Evolutionary conservation across 2,329 filamentous ascomycete species (phyloP).

Genomic region (Claviceps cyperi): DNA sequence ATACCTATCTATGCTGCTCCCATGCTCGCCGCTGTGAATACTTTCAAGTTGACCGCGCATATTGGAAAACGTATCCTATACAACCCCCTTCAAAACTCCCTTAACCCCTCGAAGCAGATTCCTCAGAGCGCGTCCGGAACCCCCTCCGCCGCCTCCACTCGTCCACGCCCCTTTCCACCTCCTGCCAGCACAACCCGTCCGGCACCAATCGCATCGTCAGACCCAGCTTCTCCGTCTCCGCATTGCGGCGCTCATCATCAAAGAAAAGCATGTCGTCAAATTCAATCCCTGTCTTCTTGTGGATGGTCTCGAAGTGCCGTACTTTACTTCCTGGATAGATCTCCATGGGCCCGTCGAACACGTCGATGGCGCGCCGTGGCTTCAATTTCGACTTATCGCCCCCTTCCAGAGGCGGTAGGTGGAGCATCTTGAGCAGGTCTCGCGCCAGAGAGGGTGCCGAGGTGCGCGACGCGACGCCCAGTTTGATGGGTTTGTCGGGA

Average conservation of each 20-base stretch:
- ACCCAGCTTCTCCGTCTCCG: slow-evolving; percentile 64
- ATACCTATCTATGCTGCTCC: too few relatives aligned
- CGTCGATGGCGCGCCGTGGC: slow-evolving; percentile 35
- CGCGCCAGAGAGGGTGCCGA: slow-evolving; percentile 63
- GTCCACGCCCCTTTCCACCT: slow-evolving; percentile 65
- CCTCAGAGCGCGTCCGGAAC: neutral
- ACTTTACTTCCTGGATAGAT: slow-evolving; percentile 70
- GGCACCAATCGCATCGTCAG: slow-evolving; percentile 73
- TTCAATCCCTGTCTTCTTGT: slow-evolving; percentile 52
- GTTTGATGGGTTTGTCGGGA: slow-evolving; percentile 18
- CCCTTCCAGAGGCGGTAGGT: slow-evolving; percentile 28
- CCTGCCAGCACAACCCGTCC: slow-evolving; percentile 62
- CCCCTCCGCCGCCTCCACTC: slow-evolving; percentile 67
- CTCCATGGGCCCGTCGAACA: slow-evolving; percentile 47
- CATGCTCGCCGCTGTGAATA: too few relatives aligned
- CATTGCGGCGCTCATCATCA: slow-evolving; percentile 78
- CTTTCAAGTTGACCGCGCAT: too few relatives aligned
- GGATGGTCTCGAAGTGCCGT: slow-evolving; percentile 66
- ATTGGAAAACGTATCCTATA: too few relatives aligned
- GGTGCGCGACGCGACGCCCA: slow-evolving; percentile 73
- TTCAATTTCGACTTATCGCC: slow-evolving; percentile 13
- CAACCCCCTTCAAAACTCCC: too few relatives aligned
- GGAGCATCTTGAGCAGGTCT: slow-evolving; percentile 64
- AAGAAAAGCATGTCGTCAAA: slow-evolving; percentile 91
- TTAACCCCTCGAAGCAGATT: neutral